Evolutionary conservation across 805 yeast genomes (phyloP).

Genomic region (Vanderwaltozyma tropicalis): DNA sequence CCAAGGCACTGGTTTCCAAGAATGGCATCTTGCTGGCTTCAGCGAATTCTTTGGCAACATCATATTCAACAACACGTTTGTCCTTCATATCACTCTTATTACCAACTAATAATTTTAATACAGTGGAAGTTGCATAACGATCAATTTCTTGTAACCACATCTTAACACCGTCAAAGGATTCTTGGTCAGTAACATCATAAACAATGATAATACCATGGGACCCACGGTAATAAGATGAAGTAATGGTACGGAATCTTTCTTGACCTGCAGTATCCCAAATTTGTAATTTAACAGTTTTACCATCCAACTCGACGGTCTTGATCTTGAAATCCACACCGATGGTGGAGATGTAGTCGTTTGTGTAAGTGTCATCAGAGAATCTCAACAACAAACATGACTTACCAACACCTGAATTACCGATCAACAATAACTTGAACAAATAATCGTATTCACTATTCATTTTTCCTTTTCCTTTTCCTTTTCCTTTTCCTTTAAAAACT

Average conservation of each 20-base stretch:
- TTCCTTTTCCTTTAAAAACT: not conserved
- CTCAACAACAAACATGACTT: slow-evolving; percentile 90
- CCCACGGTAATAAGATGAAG: slow-evolving; percentile 95
- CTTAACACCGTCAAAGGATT: slow-evolving; percentile 89
- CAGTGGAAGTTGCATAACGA: slow-evolving; percentile 96
- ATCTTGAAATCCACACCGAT: slow-evolving; percentile 94
- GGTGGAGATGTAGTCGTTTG: slow-evolving; percentile 93
- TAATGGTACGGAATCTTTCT: slow-evolving; percentile 95
- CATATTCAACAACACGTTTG: slow-evolving; percentile 90
- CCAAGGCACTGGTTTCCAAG: slow-evolving; percentile 91
- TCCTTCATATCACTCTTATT: slow-evolving; percentile 91
- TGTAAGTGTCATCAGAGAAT: slow-evolving; percentile 94
- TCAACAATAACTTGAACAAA: slow-evolving; percentile 84
- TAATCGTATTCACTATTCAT: slow-evolving; percentile 97
- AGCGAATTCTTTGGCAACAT: slow-evolving; percentile 95
- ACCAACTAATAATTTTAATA: slow-evolving; percentile 89
- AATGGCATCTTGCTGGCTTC: slow-evolving; percentile 86
- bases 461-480: slow-evolving; percentile 13
- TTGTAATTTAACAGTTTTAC: slow-evolving; percentile 93
- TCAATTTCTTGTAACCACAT: slow-evolving; percentile 99
- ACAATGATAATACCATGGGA: slow-evolving; percentile 98
- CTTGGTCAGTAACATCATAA: slow-evolving; percentile 96
- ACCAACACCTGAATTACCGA: slow-evolving; percentile 98
- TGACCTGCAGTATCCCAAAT: slow-evolving; percentile 99
- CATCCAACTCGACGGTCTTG: slow-evolving; percentile 86